Base-by-base conservation (phyloP, 139 green algal genomes). In the Asterochloris erici region DNA sequence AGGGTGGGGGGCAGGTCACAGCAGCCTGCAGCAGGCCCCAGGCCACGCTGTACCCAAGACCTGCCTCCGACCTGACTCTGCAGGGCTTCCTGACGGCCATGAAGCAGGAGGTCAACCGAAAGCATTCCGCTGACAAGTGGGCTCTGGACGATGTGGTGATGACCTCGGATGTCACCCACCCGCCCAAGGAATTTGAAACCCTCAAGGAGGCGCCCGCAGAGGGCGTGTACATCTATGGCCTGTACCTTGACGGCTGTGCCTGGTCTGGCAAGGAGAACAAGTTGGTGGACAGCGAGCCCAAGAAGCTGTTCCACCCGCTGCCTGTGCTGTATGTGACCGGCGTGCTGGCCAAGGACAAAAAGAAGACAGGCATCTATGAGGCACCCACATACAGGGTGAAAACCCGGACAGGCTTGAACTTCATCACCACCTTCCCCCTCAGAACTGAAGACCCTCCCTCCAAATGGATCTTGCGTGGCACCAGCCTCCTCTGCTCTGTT, bases 91-190 rank as follows among this genome's bases (percentile, higher is more conserved):
- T 98, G 66, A 98, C 94, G 0, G 95, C 94, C 64, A 94, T 98
- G 91, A 96, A 97, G 90, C 95, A 98, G 87, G 94, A 98, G 87
- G 93, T 97, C 27, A 93, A 90, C 74, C 91, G 95, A 66, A 93
- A 93, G 85, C 93, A 98, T 78, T 90, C 95, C 11, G 87, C 86
- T n/a, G 96, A 98, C 85, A 96, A 96, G 85, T 98, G 96, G 94
- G 93, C 95, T 23, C 86, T 99, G 79, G 96, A 99, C 85, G 94
- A 98, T 81, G 94, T 99, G 54, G 92, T 98, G 14, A 95, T 98
- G 92, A 91, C 82, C n/a, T 90, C 78, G 28, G 92, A 97, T 80
- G 94, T 98, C 28, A 97, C 93, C 26, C 89, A 95, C 87, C 92
- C 93, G n/a, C 81, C 92, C 64, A 95, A 96, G 89, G 91, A 97